Conservation (phyloP, 1,284 basidiomycete species). For the Flammula alnicola region DNA sequence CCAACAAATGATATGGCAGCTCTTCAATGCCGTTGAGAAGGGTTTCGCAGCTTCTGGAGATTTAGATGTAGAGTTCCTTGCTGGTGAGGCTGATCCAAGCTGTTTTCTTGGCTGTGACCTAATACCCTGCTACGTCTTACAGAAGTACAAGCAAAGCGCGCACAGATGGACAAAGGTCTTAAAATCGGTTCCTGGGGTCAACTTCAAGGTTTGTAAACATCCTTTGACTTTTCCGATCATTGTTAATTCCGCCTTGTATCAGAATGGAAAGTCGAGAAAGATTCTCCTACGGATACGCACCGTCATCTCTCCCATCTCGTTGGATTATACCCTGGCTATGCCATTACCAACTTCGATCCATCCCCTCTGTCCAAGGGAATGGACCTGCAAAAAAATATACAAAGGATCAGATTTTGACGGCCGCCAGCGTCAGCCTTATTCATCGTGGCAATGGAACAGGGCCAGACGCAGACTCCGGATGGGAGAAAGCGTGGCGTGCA, state of each 20-base stretch:
- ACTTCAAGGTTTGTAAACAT: constrained; percentile 61
- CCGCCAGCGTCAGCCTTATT: constrained; percentile 60
- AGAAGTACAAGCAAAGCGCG: constrained; percentile 63
- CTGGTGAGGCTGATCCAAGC: constrained; percentile 42
- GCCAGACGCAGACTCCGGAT: constrained; percentile 73
- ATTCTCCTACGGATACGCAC: constrained; percentile 65
- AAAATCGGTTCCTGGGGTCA: constrained; percentile 77
- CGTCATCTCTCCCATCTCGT: constrained; percentile 77
- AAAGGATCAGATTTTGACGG: constrained; percentile 56
- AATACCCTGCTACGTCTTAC: constrained; percentile 1
- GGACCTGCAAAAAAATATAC: constrained; percentile 48
- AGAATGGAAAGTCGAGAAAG: constrained; percentile 83
- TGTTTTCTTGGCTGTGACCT: not conserved
- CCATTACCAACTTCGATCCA: constrained; percentile 61
- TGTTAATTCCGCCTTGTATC: not conserved
- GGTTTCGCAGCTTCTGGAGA: constrained; percentile 70
- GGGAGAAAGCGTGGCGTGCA: constrained; percentile 81
- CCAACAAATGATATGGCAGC: constrained; percentile 74
- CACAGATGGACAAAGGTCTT: constrained; percentile 74
- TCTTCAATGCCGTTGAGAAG: constrained; percentile 73
- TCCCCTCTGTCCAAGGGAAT: constrained; percentile 46
- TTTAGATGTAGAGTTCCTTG: constrained; percentile 61
- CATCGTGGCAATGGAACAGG: constrained; percentile 75
- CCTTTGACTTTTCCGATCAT: not conserved
- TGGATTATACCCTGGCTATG: constrained; percentile 77